Base-by-base conservation (phyloP, 768 basidiomycete genomes). In the Rhizopogon vulgaris region DNA sequence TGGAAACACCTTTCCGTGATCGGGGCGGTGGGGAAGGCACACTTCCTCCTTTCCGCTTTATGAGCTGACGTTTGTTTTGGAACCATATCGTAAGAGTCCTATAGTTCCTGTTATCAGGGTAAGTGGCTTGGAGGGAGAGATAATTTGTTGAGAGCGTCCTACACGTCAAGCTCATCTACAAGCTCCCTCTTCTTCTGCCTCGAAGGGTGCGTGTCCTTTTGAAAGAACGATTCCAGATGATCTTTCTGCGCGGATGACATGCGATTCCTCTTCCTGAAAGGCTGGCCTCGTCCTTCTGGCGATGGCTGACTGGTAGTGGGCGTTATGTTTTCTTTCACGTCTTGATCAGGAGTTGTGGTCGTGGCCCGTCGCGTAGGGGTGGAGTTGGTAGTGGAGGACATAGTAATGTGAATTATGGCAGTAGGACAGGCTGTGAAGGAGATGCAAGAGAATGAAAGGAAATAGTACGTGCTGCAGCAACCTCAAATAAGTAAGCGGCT, bases 51-150 rank as follows among this genome's bases (percentile, higher is more conserved):
- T 49, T 46, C 24, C 65, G 63, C 52, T 74, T 75, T 43, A 70
- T 52, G 34, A 67, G 83, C 60, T 88, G 85, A 14, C 87, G 82
- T 67, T 82, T 87, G 65, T 90, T 90, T 68, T 90, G 87, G 64
- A 88, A 88, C 87, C 87, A 90, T 38, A 88, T 83, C n/a, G 85
- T 76, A 54, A 77, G 56, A 10, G 74, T 69, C 63, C 75, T 77
- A 61, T 73, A 61, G 36, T 74, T 71, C 64, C 75, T 77, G 38
- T 17, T 25, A 11, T 18, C 8, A 28, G 9, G 12, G 17, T 40
- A 27, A 48, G 45, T 15, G 14, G 12, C 2, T 18, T 32, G 32
- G 15, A 8, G 15, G 14, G 32, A 8, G 18, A 34, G 14, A 46
- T 8, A 6, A 9, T 34, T 24, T 15, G 22, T n/a, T 17, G 36